Conservation (phyloP, 2,329 filamentous ascomycete genomes). For the Acephala macrosclerotiorum region DNA sequence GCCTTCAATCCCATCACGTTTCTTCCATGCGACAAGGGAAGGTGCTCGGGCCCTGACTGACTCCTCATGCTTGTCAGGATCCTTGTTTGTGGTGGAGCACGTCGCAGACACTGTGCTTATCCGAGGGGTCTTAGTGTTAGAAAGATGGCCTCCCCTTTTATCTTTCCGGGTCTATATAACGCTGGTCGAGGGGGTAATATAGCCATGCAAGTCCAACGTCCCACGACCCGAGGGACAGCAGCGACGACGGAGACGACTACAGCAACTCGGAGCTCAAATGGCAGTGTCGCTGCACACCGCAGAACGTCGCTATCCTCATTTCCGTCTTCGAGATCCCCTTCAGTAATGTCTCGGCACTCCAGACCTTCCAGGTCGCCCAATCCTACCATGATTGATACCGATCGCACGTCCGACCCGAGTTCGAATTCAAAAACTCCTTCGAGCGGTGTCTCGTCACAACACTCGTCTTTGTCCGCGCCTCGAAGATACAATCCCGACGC, state of each 20-base stretch:
- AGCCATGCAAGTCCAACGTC: slow-evolving; percentile 31
- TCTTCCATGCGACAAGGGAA: neutral
- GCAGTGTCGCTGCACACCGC: slow-evolving; percentile 42
- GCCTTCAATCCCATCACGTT: neutral
- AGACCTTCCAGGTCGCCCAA: slow-evolving; percentile 63
- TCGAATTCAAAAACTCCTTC: slow-evolving; percentile 67
- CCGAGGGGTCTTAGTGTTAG: slow-evolving; percentile 16
- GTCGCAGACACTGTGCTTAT: slow-evolving; percentile 23
- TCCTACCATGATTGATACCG: slow-evolving; percentile 53
- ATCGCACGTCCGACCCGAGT: slow-evolving; percentile 65
- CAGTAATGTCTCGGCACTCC: slow-evolving; percentile 61
- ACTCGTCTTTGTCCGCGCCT: slow-evolving; percentile 64
- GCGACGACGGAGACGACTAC: slow-evolving; percentile 41
- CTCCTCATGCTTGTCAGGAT: slow-evolving; percentile 19
- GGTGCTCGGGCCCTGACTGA: slow-evolving; percentile 15
- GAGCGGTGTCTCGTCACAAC: slow-evolving; percentile 62
- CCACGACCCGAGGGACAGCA: slow-evolving; percentile 36
- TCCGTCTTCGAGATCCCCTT: slow-evolving; percentile 62
- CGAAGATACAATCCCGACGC: slow-evolving; percentile 59
- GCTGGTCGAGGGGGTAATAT: slow-evolving; percentile 1
- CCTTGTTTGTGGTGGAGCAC: slow-evolving; percentile 24
- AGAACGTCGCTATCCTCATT: slow-evolving; percentile 71
- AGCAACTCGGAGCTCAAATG: slow-evolving; percentile 38
- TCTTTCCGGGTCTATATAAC: slow-evolving; percentile 18
- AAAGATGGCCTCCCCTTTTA: slow-evolving; percentile 23